Evolutionary conservation across 768 basidiomycete genomes (phyloP), one percentile per base, ranked within the genome.

Genomic region (Psilocybe cyanescens): DNA sequence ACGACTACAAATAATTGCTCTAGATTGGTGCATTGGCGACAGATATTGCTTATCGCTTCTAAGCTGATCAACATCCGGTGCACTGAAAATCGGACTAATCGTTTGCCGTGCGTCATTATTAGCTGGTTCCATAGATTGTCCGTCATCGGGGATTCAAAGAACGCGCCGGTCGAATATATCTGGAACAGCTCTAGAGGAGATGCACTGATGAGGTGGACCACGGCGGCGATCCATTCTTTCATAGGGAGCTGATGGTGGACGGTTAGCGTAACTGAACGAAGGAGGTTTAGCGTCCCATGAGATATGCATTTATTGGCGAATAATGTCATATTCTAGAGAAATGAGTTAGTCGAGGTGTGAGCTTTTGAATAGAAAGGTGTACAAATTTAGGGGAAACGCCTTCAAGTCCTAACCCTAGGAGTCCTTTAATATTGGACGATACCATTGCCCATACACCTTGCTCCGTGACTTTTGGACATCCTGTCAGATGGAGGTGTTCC

Each of bases 381-480:
- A 91, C 91, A 65, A 92, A 89, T 62, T 77, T 72, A 0, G 79
- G 73, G 2, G 88, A 86, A 19, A 92, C 70, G 11, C 82, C 83
- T 69, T 94, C 90, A 8, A 94, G 74, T 7, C 82, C 81, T 3
- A 93, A 75, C 1, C 76, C 78, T 4, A 78, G 54, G 7, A 94
- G 76, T 2, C 88, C 86, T 4, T 49, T 71, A 41, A 65, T 61
- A 58, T 79, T 88, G 19, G 70, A 60, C 3, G 78, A 76, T 1
- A 90, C 67, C 12, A 91, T 62, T 2, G 82, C 76, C 69, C 75
- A 80, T 1, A 92, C 72, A 1, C 91, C 89, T 8, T 62, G 62
- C 53, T 92, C 81, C 0, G 88, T 90, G 28, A 92, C 84, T 67
- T 81, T 89, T 2, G 82, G 78, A 69, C 91, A 94, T 17, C 91